Evolutionary conservation across 352 stramenopile species (phyloP).

Genomic region (Phytopythium boreale): DNA sequence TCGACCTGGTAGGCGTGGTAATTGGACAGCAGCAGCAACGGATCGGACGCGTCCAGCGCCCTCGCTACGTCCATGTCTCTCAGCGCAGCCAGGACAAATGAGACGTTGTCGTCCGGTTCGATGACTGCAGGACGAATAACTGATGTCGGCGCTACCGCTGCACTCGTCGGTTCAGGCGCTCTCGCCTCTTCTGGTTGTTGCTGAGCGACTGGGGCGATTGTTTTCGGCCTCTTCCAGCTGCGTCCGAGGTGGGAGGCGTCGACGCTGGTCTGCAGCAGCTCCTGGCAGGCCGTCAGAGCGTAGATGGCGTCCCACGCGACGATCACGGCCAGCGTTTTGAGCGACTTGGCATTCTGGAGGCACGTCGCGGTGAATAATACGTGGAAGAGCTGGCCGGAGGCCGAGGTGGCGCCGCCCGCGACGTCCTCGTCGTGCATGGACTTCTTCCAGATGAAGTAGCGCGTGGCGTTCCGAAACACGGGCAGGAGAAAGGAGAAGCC

Average conservation of each 20-base stretch:
- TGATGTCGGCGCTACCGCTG: not conserved
- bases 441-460: constrained; percentile 16
- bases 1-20: constrained; percentile 5
- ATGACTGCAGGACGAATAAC: not conserved
- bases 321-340: constrained; percentile 20
- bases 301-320: constrained; percentile 16
- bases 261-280: constrained; percentile 10
- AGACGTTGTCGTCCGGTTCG: not conserved
- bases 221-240: not conserved
- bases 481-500: constrained; percentile 29
- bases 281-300: constrained; percentile 12
- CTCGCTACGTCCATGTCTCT: not conserved
- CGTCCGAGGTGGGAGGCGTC: not conserved
- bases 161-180: not conserved
- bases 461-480: constrained; percentile 21
- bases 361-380: constrained; percentile 32
- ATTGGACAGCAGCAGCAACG: not conserved
- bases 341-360: constrained; percentile 35
- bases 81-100: not conserved
- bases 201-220: not conserved
- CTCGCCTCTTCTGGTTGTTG: not conserved
- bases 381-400: constrained; percentile 28
- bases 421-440: constrained; percentile 23
- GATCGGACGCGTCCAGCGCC: not conserved
- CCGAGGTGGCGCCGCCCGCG: constrained; percentile 10